phyloP scores from a whole-genome alignment of 2,329 filamentous ascomycete genomes.

The Ceratocystis eucalypticola region DNA sequence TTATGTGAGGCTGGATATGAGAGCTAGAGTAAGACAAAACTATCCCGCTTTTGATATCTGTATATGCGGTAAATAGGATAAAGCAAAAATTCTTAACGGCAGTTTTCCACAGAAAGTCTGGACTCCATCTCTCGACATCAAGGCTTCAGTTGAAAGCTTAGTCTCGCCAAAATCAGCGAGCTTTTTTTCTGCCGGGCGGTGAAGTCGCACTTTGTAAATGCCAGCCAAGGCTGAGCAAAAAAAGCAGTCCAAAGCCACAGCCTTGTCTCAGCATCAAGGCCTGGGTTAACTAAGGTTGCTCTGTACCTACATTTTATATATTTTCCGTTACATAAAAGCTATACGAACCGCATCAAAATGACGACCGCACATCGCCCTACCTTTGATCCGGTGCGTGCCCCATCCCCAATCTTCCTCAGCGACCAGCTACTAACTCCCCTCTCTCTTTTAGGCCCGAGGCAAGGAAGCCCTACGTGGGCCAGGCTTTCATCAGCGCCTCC shows the following conservation, averaged over 20 bases:
- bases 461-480: conserved; percentile 90
- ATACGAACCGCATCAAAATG: conserved; percentile 31
- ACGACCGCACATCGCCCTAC: conserved; percentile 71
- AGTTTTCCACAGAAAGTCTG: too few relatives aligned
- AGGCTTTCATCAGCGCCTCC: conserved; percentile 89
- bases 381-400: conserved; percentile 66
- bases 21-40: not conserved
- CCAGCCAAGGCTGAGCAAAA: conserved; percentile 6
- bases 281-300: not conserved
- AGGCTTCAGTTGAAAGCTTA: too few relatives aligned
- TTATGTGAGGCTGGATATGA: conserved; percentile 1
- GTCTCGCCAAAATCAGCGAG: not conserved
- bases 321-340: not conserved
- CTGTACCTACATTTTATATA: not conserved
- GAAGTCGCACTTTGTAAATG: conserved; percentile 26
- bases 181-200: conserved; percentile 39
- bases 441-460: conserved; percentile 54
- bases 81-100: too few relatives aligned
- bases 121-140: too few relatives aligned
- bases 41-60: too few relatives aligned
- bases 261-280: conserved; percentile 7
- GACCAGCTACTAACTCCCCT: not conserved
- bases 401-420: conserved; percentile 18
- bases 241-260: not conserved
- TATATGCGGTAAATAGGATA: too few relatives aligned